Evolutionary conservation across 768 basidiomycete species (phyloP).

Genomic region (Lyophyllum decastes): DNA sequence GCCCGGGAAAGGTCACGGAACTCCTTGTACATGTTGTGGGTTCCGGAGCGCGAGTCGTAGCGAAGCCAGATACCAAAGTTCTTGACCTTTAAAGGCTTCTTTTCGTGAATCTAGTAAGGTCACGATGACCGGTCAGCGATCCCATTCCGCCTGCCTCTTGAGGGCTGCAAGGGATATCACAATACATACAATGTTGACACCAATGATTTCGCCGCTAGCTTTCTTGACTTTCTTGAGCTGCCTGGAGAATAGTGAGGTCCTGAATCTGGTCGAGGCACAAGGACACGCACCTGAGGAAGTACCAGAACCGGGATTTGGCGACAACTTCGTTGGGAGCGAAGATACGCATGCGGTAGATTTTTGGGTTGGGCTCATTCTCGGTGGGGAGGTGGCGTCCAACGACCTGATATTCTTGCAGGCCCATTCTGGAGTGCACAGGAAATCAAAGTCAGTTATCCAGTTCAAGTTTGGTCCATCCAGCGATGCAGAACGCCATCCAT

Average conservation of each 20-base stretch:
- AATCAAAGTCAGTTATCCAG: constrained; percentile 14
- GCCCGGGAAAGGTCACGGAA: constrained; percentile 95
- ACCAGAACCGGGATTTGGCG: constrained; percentile 99
- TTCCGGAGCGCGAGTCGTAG: constrained; percentile 99
- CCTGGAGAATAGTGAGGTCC: constrained; percentile 38
- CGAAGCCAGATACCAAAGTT: constrained; percentile 99
- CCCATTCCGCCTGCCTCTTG: constrained; percentile 87
- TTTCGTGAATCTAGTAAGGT: constrained; percentile 86
- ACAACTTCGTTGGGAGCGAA: constrained; percentile 99
- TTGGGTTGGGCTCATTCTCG: constrained; percentile 88
- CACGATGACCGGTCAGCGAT: constrained; percentile 48
- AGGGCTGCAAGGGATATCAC: constrained; percentile 68
- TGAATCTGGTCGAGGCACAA: neutral
- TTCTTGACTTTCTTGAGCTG: constrained; percentile 99
- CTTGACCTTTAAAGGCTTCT: constrained; percentile 97
- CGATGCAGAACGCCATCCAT: constrained; percentile 26
- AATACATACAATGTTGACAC: constrained; percentile 93
- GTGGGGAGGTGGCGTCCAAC: constrained; percentile 97
- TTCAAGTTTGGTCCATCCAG: constrained; percentile 23
- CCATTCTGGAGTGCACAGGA: constrained; percentile 52
- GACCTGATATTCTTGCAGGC: constrained; percentile 91
- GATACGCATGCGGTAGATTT: constrained; percentile 99
- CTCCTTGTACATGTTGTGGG: constrained; percentile 99
- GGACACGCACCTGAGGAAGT: constrained; percentile 81
- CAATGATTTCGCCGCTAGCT: constrained; percentile 98